Evolutionary conservation across 331 rosid species (phyloP).

Genomic region (Malus hybrid): DNA sequence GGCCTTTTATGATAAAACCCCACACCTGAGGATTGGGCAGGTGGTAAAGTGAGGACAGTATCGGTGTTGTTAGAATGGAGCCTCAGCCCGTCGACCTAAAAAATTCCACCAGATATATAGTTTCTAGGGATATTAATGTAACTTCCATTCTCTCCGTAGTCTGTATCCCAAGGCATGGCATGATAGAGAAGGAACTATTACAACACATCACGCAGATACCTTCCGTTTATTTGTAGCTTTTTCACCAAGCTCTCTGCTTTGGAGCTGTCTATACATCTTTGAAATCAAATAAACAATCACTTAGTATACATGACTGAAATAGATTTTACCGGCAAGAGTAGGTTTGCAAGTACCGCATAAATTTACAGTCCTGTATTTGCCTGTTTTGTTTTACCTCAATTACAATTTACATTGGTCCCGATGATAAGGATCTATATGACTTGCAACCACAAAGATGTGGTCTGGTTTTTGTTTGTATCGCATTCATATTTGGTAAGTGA

Average conservation of each 20-base stretch:
- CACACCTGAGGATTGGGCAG: no score
- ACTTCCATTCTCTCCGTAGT: neutral
- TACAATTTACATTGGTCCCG: neutral
- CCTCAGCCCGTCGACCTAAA: neutral
- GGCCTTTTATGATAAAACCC: no score
- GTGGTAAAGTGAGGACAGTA: no score
- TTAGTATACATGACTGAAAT: neutral
- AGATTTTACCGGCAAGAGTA: neutral
- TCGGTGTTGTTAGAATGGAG: neutral
- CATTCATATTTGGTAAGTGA: neutral
- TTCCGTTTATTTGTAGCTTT: conserved; percentile 75
- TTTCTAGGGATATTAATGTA: neutral
- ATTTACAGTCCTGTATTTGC: neutral
- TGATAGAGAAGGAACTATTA: conserved; percentile 25
- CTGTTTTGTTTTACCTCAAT: neutral
- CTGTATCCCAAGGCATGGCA: neutral
- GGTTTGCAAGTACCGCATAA: neutral
- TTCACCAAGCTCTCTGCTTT: conserved; percentile 92
- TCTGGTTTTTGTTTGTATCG: neutral
- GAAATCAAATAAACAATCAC: conserved; percentile 17
- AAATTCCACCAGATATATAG: neutral
- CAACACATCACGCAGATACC: conserved; percentile 97
- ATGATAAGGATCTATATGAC: neutral
- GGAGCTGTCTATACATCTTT: conserved; percentile 86
- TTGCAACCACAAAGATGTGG: neutral